A percentile compares a stretch with the other conserved stretches of the same genome.
Evolutionary conservation across 2,329 filamentous ascomycete species (phyloP).

Genomic region (Rutstroemia sydowiana): DNA sequence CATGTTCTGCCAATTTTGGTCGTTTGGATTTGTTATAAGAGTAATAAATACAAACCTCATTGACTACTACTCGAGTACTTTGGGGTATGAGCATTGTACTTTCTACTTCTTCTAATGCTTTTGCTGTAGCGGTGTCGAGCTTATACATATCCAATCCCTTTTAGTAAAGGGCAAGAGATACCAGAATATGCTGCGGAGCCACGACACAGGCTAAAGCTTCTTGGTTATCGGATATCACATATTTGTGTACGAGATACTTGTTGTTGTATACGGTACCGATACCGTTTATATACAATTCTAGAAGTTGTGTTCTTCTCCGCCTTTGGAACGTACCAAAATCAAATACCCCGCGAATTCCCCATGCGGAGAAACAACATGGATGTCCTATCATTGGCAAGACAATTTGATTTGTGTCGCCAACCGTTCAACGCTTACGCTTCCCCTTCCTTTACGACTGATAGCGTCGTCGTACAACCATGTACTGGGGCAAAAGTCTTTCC

Average conservation of each 20-base stretch:
- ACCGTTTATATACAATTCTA: background rate
- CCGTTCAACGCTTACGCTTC: no score
- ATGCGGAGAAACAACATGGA: background rate
- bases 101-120: background rate
- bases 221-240: no score
- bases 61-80: no score
- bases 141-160: background rate
- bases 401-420: background rate
- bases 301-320: background rate
- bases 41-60: no score
- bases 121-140: background rate
- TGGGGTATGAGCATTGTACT: background rate
- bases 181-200: no score
- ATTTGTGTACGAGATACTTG: no score
- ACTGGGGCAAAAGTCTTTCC: background rate
- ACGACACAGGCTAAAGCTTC: no score
- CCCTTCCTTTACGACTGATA: no score
- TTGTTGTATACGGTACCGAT: no score
- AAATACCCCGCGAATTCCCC: slow-evolving; percentile 2
- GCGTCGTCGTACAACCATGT: background rate
- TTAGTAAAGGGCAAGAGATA: no score
- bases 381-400: background rate
- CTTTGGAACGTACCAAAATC: background rate
- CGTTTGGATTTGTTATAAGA: no score
- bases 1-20: no score